A percentile compares a stretch with the other conserved stretches of the same genome.
These are phyloP conservation scores for Myxozyma vanderwaltii DNA, from an alignment of 805 yeast species.

Conservation along the genomic window DNA sequence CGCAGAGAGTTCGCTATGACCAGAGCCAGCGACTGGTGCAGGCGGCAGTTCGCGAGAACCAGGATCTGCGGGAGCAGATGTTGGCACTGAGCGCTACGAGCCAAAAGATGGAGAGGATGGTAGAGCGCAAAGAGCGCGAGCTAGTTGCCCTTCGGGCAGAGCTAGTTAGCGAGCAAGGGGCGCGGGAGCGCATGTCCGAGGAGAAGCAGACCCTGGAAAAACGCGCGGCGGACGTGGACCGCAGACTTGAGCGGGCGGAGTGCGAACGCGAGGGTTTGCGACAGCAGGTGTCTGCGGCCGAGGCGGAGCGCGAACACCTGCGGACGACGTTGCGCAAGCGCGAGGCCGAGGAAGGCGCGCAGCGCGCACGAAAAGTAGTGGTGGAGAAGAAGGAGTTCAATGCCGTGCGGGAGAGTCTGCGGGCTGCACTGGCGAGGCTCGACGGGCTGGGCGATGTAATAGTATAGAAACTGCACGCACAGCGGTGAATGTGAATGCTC, in stretches of 20 bases:
- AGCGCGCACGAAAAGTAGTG: background rate
- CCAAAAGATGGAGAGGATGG: constrained; percentile 43
- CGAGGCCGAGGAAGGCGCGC: constrained; percentile 24
- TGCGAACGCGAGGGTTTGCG: constrained; percentile 36
- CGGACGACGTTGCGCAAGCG: constrained; percentile 37
- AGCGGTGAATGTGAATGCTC: too few relatives aligned
- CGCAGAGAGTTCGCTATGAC: constrained; percentile 27
- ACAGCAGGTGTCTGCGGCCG: constrained; percentile 38
- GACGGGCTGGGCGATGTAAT: constrained; percentile 1
- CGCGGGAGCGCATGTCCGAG: constrained; percentile 38
- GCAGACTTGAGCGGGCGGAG: constrained; percentile 20
- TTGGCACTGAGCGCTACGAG: constrained; percentile 45
- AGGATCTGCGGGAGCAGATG: constrained; percentile 47
- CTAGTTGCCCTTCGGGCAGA: constrained; percentile 13
- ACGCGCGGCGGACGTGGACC: constrained; percentile 7
- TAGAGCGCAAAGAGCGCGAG: constrained; percentile 40
- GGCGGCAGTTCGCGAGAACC: constrained; percentile 48
- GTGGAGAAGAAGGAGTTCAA: constrained; percentile 5
- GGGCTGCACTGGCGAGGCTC: constrained; percentile 8
- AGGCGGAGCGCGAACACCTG: constrained; percentile 17
- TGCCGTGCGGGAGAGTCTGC: constrained; percentile 8
- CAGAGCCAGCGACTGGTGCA: constrained; percentile 25
- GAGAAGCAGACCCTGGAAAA: constrained; percentile 12
- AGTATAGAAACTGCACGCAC: too few relatives aligned
- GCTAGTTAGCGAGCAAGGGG: constrained; percentile 34